Base-by-base conservation (phyloP, 192 early-diverging fungal species). In the Podila clonocystis region DNA sequence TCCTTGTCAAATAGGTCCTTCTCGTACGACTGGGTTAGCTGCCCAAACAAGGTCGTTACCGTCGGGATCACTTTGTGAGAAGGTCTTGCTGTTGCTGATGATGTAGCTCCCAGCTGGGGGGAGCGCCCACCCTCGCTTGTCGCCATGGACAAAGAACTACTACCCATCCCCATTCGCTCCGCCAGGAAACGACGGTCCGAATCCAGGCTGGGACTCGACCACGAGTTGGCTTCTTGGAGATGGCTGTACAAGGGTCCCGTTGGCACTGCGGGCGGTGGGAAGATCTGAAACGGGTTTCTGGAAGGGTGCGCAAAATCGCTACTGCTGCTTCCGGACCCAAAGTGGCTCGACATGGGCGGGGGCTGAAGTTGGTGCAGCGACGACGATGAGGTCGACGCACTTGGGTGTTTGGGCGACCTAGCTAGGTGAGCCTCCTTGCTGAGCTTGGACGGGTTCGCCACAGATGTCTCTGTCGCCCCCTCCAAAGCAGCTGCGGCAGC, bases 1-100 rank as follows among this genome's bases (percentile, higher is more conserved):
- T 86, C 85, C 72, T 86, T 86, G 8, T 86, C 82, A 31, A 72
- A 68, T 4, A 85, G 60, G 50, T 88, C 87, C 17, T 74, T 80
- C 59, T 86, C 85, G 50, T 84, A 88, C 20, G 83, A 86, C 12
- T 74, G 68, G 9, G 82, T 80, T 58, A 86, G 62, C 12, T 66
- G 73, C 26, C 82, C 76, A 79, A 88, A 82, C 0, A 88, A 34
- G 31, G 83, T 72, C 33, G 72, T 75, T n/a, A 88, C 70, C 9
- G 75, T 76, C 4, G 82, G 77, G 12, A 83, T 73, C 62, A 80
- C 62, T 9, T 26, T 33, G 29, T 68, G 45, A 1, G 50, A 29
- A 6, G 68, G 41, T 48, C n/a, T 45, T 15, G 67, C 31, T 13
- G 57, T 12, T 15, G 52, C 29, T 11, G 62, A 60, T 2, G 52